Evolutionary conservation across 2,329 filamentous ascomycete genomes (phyloP).

Genomic region (Hypoxylon sp.): DNA sequence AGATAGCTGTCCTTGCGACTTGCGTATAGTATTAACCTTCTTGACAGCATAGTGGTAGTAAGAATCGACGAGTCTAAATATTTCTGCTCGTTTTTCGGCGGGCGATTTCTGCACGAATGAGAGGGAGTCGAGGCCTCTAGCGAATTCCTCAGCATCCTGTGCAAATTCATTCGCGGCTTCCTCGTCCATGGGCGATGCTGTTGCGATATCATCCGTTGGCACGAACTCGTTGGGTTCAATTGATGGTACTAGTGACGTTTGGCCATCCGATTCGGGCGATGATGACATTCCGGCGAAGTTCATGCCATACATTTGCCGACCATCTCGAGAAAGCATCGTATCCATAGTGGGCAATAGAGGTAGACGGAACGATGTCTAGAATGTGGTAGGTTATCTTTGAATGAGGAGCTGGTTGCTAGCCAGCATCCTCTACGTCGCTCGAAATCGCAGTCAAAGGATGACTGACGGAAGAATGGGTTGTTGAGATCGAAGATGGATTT

Average conservation of each 20-base stretch:
- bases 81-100: conserved; percentile 67
- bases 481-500: too few species aligned
- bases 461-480: too few species aligned
- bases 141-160: conserved; percentile 87
- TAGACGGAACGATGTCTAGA: conserved; percentile 5
- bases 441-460: conserved; percentile 21
- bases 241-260: conserved; percentile 25
- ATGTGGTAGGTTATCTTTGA: conserved; percentile 24
- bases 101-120: conserved; percentile 57
- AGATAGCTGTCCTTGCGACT: conserved; percentile 51
- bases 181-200: conserved; percentile 40
- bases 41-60: conserved; percentile 68
- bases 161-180: conserved; percentile 39
- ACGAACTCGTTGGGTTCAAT: conserved; percentile 11
- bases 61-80: conserved; percentile 72
- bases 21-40: conserved; percentile 54
- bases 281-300: conserved; percentile 29
- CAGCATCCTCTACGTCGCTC: conserved; percentile 41
- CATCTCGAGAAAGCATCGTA: conserved; percentile 33
- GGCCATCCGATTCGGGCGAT: conserved; percentile 28
- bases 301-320: conserved; percentile 29
- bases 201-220: conserved; percentile 30
- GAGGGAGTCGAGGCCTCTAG: conserved; percentile 82
- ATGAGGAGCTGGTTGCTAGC: conserved; percentile 35
- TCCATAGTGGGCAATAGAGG: conserved; percentile 7